Conservation (phyloP, 1,284 basidiomycete genomes). For the Rhizoctonia solani region DNA sequence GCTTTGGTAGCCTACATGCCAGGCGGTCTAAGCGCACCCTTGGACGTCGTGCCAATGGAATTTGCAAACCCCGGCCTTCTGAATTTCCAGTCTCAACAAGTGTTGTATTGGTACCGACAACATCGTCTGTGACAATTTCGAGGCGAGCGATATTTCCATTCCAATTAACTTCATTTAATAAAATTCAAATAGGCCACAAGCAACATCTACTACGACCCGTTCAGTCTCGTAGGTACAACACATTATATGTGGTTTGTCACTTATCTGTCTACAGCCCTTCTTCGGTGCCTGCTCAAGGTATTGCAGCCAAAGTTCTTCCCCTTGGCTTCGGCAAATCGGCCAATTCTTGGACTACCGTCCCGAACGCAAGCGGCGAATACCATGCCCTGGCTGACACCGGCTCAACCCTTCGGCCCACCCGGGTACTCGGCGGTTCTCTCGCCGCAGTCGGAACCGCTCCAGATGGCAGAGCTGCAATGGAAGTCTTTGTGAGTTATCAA, state of each 20-base stretch:
- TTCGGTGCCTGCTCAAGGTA: slow-evolving; percentile 10
- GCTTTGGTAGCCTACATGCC: slow-evolving; percentile 8
- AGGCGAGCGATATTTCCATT: not conserved
- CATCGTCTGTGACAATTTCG: not conserved
- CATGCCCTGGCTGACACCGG: slow-evolving; percentile 17
- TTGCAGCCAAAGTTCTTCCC: slow-evolving; percentile 16
- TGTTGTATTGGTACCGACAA: not conserved
- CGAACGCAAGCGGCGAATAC: not conserved
- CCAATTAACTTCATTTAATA: not conserved
- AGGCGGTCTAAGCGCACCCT: slow-evolving; percentile 13
- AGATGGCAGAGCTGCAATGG: slow-evolving; percentile 11
- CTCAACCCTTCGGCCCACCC: slow-evolving; percentile 20
- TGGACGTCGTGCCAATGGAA: slow-evolving; percentile 8
- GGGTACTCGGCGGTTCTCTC: slow-evolving; percentile 17
- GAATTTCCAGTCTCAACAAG: slow-evolving; percentile 8
- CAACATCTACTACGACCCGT: not conserved
- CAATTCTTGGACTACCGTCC: slow-evolving; percentile 33
- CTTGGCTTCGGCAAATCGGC: slow-evolving; percentile 12
- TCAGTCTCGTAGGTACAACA: not conserved
- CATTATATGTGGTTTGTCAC: not conserved
- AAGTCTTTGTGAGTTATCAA: slow-evolving; percentile 15
- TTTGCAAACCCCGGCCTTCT: slow-evolving; percentile 11
- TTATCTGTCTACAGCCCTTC: not conserved
- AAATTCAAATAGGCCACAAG: not conserved
- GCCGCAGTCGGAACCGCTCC: not conserved